These are phyloP conservation scores for Corylus heterophylla DNA, from an alignment of 306 rosid genomes.

Conservation along the genomic window DNA sequence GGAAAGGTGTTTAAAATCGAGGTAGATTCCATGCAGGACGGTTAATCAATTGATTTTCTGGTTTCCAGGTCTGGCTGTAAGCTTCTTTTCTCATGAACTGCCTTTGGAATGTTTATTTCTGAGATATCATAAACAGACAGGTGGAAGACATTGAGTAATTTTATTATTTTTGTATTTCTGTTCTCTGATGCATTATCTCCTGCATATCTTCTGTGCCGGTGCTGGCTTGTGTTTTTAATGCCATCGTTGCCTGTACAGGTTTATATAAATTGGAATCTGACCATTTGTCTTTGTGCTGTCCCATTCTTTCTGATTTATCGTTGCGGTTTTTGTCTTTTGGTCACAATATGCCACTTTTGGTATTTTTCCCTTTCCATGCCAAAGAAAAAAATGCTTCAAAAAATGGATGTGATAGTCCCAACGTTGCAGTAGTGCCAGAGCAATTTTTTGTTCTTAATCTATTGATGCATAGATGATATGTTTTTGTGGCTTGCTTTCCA, in stretches of 20 bases:
- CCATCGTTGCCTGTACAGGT: not conserved
- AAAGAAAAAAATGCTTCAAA: not conserved
- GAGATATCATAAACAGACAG: not conserved
- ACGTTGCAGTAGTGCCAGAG: not conserved
- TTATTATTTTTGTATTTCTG: not conserved
- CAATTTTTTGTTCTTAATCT: too few species aligned
- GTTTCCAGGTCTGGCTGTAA: not conserved
- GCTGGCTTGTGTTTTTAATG: not conserved
- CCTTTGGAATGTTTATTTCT: not conserved
- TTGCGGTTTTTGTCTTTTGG: not conserved
- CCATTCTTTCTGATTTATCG: not conserved
- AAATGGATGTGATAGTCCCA: not conserved
- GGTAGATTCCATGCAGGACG: not conserved
- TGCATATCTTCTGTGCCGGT: not conserved
- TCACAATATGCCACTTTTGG: not conserved
- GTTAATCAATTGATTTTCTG: not conserved
- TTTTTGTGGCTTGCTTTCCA: conserved; percentile 27
- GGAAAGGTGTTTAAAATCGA: not conserved
- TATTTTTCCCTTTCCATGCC: not conserved
- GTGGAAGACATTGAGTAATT: not conserved
- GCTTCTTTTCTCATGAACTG: not conserved
- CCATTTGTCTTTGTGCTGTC: not conserved
- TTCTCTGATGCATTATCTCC: not conserved
- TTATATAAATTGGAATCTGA: not conserved
- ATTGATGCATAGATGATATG: not conserved